phyloP scores from a whole-genome alignment of 2,329 filamentous ascomycete genomes.

The Pseudocercospora crystallina region DNA sequence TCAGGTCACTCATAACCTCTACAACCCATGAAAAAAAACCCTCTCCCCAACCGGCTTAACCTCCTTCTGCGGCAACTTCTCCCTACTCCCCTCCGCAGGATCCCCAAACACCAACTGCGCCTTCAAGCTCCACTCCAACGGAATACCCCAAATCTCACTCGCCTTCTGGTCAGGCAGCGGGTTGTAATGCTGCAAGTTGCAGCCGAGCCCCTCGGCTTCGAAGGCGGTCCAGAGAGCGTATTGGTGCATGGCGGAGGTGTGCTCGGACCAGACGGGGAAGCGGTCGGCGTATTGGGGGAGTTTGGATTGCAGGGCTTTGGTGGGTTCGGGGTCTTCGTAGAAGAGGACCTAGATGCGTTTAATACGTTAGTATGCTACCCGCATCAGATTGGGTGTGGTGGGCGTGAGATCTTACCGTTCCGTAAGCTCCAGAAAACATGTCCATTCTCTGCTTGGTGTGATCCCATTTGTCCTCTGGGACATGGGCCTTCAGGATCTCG shows the following conservation, averaged over 20 bases:
- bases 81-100: constrained; percentile 46
- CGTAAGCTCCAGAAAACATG: constrained; percentile 70
- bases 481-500: constrained; percentile 65
- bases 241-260: constrained; percentile 81
- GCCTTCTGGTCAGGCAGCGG: constrained; percentile 77
- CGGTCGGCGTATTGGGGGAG: constrained; percentile 74
- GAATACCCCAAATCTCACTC: constrained; percentile 66
- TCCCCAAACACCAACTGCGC: constrained; percentile 76
- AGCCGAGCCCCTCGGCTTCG: constrained; percentile 79
- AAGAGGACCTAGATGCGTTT: constrained; percentile 86
- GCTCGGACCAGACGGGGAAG: constrained; percentile 73
- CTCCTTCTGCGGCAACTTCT: constrained; percentile 27
- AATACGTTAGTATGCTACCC: too few species aligned
- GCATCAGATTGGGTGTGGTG: neutral
- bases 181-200: constrained; percentile 93
- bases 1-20: neutral
- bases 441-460: constrained; percentile 50
- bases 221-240: constrained; percentile 77
- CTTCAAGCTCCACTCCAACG: constrained; percentile 71
- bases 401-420: constrained; percentile 57
- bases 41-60: constrained; percentile 33
- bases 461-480: constrained; percentile 65
- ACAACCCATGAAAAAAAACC: constrained; percentile 31
- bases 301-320: constrained; percentile 66
- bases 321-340: constrained; percentile 73